Base-by-base conservation (phyloP, 768 basidiomycete species). In the Tulasnella sp. region DNA sequence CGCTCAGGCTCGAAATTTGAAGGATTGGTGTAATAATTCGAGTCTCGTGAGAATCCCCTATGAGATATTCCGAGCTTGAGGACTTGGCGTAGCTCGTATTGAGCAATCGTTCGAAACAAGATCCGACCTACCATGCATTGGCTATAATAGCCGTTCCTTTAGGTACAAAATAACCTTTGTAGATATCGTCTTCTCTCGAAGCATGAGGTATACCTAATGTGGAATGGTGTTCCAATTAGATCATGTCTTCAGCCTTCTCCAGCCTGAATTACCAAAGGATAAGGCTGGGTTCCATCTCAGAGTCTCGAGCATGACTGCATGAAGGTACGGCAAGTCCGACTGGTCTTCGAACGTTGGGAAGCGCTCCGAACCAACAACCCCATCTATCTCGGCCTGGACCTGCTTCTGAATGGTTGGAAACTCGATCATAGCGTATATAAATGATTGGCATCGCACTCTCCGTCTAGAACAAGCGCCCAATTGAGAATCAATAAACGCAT, bases 331-430 rank as follows among this genome's bases (percentile, higher is more conserved):
- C 29, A 88, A 77, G 0, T 80, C 75, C 10, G 82, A 79, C 1
- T 80, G 80, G 73, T 87, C 86, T 3, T 83, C 83, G 18, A 84
- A 74, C 0, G 79, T 83, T 1, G 86, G 85, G 10, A 87, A 81
- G 0, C 85, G 82, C 32, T 82, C 81, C 6, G 26, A 40, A 10
- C 85, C 85, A 15, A 84, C 71, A 13, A 86, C 81, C 1, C 72
- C 55, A 46, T 87, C 86, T 11, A 88, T 82, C 70, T 87, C 87
- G 10, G 79, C 79, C 73, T 87, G 86, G 1, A 81, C 82, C 26
- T 80, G 80, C 26, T 70, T 75, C 79, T 82, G 82, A 2, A 80
- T 79, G 5, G 29, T 2, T 35, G 74, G 78, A 70, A 55, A 39
- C n/a, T n/a, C 40, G 11, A 23, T 4, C 13, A 73, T 73, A 1